A percentile compares a stretch with the other conserved stretches of the same genome.
Conservation (phyloP, 176 grass and related monocot species). For the Stipa capillata region DNA sequence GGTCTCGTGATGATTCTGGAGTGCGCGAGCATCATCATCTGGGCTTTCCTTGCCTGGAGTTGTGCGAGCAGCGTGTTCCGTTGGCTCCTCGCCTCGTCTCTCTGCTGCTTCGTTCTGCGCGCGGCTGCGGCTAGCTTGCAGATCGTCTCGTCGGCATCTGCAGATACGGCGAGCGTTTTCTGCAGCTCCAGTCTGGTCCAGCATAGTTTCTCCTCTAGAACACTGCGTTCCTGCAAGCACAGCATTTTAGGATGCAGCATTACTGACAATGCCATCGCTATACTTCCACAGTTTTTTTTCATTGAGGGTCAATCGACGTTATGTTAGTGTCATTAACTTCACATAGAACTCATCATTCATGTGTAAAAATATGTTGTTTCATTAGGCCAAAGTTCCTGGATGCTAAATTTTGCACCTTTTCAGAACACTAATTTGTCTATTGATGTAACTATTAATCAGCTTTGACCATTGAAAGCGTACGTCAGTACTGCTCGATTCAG, state of each 20-base stretch:
- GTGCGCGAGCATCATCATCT: not conserved
- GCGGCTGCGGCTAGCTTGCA: not conserved
- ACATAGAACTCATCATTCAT: not conserved
- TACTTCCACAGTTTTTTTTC: not conserved
- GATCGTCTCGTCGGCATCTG: conserved; percentile 25
- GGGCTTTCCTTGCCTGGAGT: conserved; percentile 24
- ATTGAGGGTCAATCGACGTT: not conserved
- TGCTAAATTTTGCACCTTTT: not conserved
- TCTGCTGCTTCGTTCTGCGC: not conserved
- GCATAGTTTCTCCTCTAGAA: conserved; percentile 1
- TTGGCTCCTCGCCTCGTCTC: conserved; percentile 18
- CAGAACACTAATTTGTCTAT: not conserved
- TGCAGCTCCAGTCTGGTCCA: conserved; percentile 13
- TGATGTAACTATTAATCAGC: not conserved
- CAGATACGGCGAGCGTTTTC: not conserved
- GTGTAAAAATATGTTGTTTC: not conserved
- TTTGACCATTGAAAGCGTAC: not conserved
- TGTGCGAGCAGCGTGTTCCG: not conserved
- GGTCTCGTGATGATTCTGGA: not conserved
- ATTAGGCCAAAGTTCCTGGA: not conserved
- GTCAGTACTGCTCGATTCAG: too few relatives aligned
- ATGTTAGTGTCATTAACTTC: not conserved
- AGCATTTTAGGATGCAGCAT: not conserved
- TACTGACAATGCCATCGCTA: not conserved
- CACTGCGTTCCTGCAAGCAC: not conserved